phyloP scores from a whole-genome alignment of 2,329 filamentous ascomycete species.

The Biscogniauxia mediterranea region DNA sequence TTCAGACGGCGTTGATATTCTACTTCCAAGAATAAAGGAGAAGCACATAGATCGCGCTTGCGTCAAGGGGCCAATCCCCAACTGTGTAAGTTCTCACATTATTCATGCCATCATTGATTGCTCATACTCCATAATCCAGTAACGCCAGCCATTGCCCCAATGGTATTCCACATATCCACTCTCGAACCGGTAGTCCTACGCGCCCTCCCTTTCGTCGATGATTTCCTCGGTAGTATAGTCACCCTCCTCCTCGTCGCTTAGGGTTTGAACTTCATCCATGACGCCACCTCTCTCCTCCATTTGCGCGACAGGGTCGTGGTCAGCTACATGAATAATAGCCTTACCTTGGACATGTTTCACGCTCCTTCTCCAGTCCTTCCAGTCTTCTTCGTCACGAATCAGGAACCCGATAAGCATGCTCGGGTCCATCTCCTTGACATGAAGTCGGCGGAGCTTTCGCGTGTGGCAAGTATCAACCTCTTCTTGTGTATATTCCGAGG shows the following conservation, averaged over 20 bases:
- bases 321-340: constrained; percentile 79
- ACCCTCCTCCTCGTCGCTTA: constrained; percentile 71
- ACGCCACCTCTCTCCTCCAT: constrained; percentile 65
- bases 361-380: constrained; percentile 76
- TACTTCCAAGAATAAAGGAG: not conserved
- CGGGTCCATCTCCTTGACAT: constrained; percentile 91
- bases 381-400: constrained; percentile 79
- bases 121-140: constrained; percentile 2
- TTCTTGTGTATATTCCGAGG: constrained; percentile 61
- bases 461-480: constrained; percentile 87
- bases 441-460: constrained; percentile 74
- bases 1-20: not conserved
- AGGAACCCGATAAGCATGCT: constrained; percentile 97
- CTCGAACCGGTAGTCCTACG: not conserved
- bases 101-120: constrained; percentile 15
- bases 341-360: constrained; percentile 77
- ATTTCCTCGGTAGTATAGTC: constrained; percentile 23
- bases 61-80: constrained; percentile 15
- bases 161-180: not conserved
- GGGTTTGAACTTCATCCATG: constrained; percentile 84
- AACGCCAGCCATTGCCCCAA: constrained; percentile 1
- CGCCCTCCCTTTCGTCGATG: constrained; percentile 4
- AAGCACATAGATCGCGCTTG: constrained; percentile 4
- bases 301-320: constrained; percentile 61
- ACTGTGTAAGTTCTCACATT: constrained; percentile 18